Evolutionary conservation across 2,329 filamentous ascomycete genomes (phyloP), one percentile per base, ranked within the genome.

Genomic region (Cryphonectria parasitica): DNA sequence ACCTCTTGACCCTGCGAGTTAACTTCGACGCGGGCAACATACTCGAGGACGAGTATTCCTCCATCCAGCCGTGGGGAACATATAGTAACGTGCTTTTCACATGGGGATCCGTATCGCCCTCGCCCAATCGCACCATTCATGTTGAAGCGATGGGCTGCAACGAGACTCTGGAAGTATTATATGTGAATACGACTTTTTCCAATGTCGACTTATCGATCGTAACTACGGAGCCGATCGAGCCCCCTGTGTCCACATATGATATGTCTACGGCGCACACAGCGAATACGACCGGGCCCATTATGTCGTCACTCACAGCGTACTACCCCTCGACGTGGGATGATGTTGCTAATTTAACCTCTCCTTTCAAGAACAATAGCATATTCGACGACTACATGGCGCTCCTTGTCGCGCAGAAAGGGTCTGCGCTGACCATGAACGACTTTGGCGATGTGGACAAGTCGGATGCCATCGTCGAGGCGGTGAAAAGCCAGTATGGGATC

Each of bases 371-470:
- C n/a, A 54, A 54, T 10, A 54, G n/a, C 49, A 13, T 54, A 25
- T 54, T 54, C 49, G n/a, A 54, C 10, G 49, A 54, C 49, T 28
- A 54, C 11, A 28, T 54, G n/a, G 49, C n/a, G 8, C 49, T 54
- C 49, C 49, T 54, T 22, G 49, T 54, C n/a, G 15, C 49, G 49
- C 49, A 54, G 49, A 8, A n/a, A 25, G 49, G 49, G n/a, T 54
- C n/a, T 22, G n/a, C n/a, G 49, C 49, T 54, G 49, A 54, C 49
- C 49, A 54, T 54, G 7, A 10, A 54, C n/a, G 49, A 54, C n/a
- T 54, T 54, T 13, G n/a, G 49, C n/a, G 49, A 54, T 54, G 49
- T n/a, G 11, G n/a, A 54, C n/a, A 54, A 54, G 49, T 54, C n/a
- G 5, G n/a, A 25, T 7, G 49, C 25, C 1, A 25, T 54, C 49